Evolutionary conservation across 108 stramenopile species (phyloP), one percentile per base, ranked within the genome.

Genomic region (Discostella pseudostelligera): DNA sequence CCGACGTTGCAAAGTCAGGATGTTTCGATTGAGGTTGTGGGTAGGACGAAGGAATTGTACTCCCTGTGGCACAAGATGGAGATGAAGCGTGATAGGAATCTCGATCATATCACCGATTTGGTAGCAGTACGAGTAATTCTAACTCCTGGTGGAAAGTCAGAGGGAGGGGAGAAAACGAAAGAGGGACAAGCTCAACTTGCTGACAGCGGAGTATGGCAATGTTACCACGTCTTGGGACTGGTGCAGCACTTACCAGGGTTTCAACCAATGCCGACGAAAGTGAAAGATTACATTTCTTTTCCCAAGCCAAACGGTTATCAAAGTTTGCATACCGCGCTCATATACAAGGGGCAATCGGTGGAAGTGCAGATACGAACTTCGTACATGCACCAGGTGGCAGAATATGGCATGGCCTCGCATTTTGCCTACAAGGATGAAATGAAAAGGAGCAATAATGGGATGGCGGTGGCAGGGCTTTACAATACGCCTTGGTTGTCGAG

Each of bases 61-160:
- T 88, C 87, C 7, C 72, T 96, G 16, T 97, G 97, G 97, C 88
- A 91, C 65, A 97, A 97, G 74, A 96, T 96, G 94, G 86, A 94
- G 28, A 86, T 87, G 35, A 93, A 94, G 65, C 81, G 66, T 11
- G 87, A 85, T 47, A 69, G 78, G 29, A 89, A 90, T 66, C 72
- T 96, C 12, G 94, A 92, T 67, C 78, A 88, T 50, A 94, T 97
- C 42, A 74, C 87, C 9, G 97, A 98, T 69, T 84, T 95, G 40
- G 95, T 98, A 8, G 97, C 96, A 0, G 58, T 97, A 42, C 79
- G 97, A 22, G 95, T 96, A 3, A 87, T 98, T 3, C 67, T 98
- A 17, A 84, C 90, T 12, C 90, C 93, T 0, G 68, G 48, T 24
- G 63, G 58, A 10, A 69, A 43, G 11, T 46, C 16, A 1, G 35